Evolutionary conservation across 306 rosid genomes (phyloP).

Genomic region (Quercus gilva): DNA sequence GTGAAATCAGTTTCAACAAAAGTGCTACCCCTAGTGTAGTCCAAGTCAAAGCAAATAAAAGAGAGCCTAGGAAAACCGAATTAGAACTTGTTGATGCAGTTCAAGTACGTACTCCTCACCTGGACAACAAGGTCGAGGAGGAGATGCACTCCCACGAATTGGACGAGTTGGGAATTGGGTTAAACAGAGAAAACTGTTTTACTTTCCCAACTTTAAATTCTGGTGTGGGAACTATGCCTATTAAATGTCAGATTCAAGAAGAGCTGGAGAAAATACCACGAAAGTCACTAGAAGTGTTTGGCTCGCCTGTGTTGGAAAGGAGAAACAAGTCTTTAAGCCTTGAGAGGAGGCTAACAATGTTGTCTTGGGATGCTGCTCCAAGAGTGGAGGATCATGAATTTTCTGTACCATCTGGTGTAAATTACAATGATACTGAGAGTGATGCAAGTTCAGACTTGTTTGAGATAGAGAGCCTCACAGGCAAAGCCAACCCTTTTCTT

Average conservation of each 20-base stretch:
- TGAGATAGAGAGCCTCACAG: conserved; percentile 75
- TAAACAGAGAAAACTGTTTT: conserved; percentile 28
- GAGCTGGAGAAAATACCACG: conserved; percentile 34
- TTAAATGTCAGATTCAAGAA: conserved; percentile 37
- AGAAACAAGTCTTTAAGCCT: conserved; percentile 55
- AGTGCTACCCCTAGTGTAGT: conserved; percentile 11
- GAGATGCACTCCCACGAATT: conserved; percentile 26
- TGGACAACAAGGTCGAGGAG: conserved; percentile 23
- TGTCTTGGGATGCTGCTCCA: conserved; percentile 40
- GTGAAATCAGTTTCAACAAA: conserved; percentile 60
- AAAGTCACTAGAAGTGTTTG: conserved; percentile 74
- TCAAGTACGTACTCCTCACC: conserved; percentile 23
- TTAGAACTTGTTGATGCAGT: conserved; percentile 25
- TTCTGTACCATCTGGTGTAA: conserved; percentile 26
- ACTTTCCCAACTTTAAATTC: conserved; percentile 30
- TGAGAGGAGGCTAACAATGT: conserved; percentile 46
- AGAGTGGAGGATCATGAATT: conserved; percentile 39
- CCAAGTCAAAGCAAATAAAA: conserved; percentile 32
- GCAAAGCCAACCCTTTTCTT: conserved; percentile 45
- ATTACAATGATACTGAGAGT: conserved; percentile 59
- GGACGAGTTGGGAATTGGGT: conserved; percentile 27
- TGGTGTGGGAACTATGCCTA: conserved; percentile 21
- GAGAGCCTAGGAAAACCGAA: conserved; percentile 26
- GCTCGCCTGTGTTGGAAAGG: conserved; percentile 51
- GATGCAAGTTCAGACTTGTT: conserved; percentile 96